Evolutionary conservation across 2,329 filamentous ascomycete genomes (phyloP), one percentile per base, ranked within the genome.

Genomic region (Emydomyces testavorans): DNA sequence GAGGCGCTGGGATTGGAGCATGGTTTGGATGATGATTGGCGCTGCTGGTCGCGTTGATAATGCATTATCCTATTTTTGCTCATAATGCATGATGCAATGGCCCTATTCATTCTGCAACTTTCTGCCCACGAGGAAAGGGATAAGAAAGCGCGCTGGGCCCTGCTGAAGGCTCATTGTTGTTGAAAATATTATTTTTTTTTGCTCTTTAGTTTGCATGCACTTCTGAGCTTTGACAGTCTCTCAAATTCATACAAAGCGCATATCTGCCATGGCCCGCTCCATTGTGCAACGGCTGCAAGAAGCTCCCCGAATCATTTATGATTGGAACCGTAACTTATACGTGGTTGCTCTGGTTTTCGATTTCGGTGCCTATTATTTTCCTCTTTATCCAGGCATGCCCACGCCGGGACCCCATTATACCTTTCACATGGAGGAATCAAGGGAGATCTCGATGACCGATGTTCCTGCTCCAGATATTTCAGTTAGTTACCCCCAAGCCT

Each of bases 51-150:
- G 18, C 24, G 6, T 40, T 31, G 3, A 16, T 41, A 28, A 34
- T 36, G 29, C 29, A 44, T 24, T 44, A 16, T 36, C 41, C 16
- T 44, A 35, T 44, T 44, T 35, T 36, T 44, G 26, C 29, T 26
- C 31, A 26, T 23, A 38, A 21, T 46, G 44, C 44, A 46, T 46
- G 44, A 39, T 46, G 44, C 44, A 46, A 46, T 39, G 28, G 36
- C 34, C 15, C 18, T 38, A 13, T 23, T 20, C 43, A 10, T 15
- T 16, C 44, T 44, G 44, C 44, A 38, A 39, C 23, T 34, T 29
- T 38, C 20, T 36, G 3, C 16, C 39, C 39, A 42, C 39, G 23
- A 45, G 24, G 16, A 32, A 32, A 39, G 44, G 18, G 16, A 39
- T 46, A 46, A 46, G 32, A 46, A 1, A 38, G 44, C 10, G 16